Evolutionary conservation across 2,329 filamentous ascomycete species (phyloP).

Genomic region (Coniella lustricola): DNA sequence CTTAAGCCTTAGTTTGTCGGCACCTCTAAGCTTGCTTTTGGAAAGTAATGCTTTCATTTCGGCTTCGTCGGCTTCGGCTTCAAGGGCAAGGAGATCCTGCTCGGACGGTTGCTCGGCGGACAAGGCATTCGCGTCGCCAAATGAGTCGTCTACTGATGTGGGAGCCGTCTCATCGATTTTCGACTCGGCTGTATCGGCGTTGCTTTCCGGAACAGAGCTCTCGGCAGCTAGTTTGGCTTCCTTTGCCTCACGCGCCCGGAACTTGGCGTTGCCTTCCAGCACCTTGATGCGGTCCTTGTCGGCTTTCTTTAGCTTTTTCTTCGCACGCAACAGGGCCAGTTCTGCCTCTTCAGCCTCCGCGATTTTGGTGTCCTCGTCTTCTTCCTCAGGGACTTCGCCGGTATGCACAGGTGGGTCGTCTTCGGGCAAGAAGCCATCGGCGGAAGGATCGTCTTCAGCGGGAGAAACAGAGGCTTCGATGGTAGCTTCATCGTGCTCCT

Average conservation of each 20-base stretch:
- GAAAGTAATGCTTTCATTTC: constrained; percentile 11
- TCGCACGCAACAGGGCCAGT: constrained; percentile 2
- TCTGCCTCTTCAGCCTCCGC: constrained; percentile 13
- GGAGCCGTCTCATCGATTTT: constrained; percentile 9
- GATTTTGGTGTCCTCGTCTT: constrained; percentile 9
- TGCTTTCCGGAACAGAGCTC: background rate
- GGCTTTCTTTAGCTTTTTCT: constrained; percentile 9
- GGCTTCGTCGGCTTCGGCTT: constrained; percentile 12
- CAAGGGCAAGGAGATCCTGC: constrained; percentile 6
- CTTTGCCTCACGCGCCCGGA: constrained; percentile 10
- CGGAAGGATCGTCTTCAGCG: background rate
- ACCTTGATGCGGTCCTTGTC: constrained; percentile 7
- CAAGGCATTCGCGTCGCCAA: background rate
- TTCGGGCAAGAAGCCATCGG: no score
- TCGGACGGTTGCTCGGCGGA: constrained; percentile 4
- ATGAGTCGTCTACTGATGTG: constrained; percentile 2
- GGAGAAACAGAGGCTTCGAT: background rate
- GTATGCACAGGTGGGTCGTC: no score
- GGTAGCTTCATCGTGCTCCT: background rate
- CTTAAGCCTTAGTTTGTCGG: constrained; percentile 9
- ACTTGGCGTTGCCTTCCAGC: constrained; percentile 7
- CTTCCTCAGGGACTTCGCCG: constrained; percentile 2
- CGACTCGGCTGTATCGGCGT: background rate
- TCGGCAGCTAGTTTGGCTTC: constrained; percentile 1
- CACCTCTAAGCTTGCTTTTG: constrained; percentile 8